Evolutionary conservation across 495 filamentous ascomycete genomes (phyloP).

Genomic region (Lasiosphaeria hispida): DNA sequence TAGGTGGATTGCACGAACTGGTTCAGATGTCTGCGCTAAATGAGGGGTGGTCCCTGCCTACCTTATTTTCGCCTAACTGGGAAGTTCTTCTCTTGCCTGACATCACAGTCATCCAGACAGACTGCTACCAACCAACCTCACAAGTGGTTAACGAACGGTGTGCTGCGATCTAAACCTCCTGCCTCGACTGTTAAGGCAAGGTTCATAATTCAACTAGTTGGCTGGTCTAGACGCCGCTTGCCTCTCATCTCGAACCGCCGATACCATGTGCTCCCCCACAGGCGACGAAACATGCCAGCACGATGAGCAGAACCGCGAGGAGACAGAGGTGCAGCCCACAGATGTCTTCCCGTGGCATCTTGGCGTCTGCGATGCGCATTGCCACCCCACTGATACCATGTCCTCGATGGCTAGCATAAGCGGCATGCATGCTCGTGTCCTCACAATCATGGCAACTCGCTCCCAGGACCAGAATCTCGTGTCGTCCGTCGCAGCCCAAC

Average conservation of each 20-base stretch:
- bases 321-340: slow-evolving; percentile 4
- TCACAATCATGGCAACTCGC: slow-evolving; percentile 90
- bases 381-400: slow-evolving; percentile 98
- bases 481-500: slow-evolving; percentile 56
- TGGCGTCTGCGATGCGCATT: slow-evolving; percentile 89
- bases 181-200: no score
- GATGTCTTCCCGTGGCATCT: slow-evolving; percentile 74
- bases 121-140: no score
- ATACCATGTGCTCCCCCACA: slow-evolving; percentile 20
- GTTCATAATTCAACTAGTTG: background rate
- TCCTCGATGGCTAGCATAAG: slow-evolving; percentile 63
- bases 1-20: no score
- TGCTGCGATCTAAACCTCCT: no score
- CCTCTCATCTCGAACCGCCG: background rate
- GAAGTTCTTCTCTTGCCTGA: no score
- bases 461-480: slow-evolving; percentile 86
- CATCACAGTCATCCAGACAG: no score
- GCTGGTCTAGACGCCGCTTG: background rate
- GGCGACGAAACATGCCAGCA: background rate
- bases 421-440: slow-evolving; percentile 68
- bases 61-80: no score
- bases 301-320: background rate
- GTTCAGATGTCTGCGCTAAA: no score
- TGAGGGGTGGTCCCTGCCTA: no score
- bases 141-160: no score